phyloP scores from a whole-genome alignment of 2,329 filamentous ascomycete genomes.

The Thelonectria rubi region DNA sequence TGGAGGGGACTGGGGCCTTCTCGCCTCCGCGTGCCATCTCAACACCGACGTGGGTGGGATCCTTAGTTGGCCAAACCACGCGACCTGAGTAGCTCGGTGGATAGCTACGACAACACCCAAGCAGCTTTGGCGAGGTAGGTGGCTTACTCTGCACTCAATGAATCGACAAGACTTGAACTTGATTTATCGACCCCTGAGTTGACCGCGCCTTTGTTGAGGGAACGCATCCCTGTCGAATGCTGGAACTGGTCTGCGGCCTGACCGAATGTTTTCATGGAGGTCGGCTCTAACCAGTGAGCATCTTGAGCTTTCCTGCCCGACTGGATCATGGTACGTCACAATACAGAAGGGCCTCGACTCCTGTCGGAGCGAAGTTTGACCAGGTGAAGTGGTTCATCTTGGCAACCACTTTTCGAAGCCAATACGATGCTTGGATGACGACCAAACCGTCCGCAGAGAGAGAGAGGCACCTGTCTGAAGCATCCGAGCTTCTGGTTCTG shows the following conservation, averaged over 20 bases:
- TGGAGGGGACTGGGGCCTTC: background rate
- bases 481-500: background rate
- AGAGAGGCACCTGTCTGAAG: background rate
- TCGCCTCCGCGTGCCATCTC: background rate
- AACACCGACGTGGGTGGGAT: background rate
- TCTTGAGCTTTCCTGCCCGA: background rate
- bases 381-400: background rate
- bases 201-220: background rate
- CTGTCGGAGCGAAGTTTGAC: background rate
- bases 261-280: background rate
- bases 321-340: background rate
- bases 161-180: background rate
- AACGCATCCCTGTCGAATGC: background rate
- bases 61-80: background rate
- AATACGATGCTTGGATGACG: background rate
- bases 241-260: background rate
- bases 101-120: background rate
- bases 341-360: background rate
- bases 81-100: background rate
- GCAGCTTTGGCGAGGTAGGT: background rate
- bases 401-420: background rate
- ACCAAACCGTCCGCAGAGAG: background rate
- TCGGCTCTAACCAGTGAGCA: background rate
- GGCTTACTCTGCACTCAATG: background rate
- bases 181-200: background rate